Conservation (phyloP, 2,329 filamentous ascomycete genomes). For the Colletotrichum noveboracense region DNA sequence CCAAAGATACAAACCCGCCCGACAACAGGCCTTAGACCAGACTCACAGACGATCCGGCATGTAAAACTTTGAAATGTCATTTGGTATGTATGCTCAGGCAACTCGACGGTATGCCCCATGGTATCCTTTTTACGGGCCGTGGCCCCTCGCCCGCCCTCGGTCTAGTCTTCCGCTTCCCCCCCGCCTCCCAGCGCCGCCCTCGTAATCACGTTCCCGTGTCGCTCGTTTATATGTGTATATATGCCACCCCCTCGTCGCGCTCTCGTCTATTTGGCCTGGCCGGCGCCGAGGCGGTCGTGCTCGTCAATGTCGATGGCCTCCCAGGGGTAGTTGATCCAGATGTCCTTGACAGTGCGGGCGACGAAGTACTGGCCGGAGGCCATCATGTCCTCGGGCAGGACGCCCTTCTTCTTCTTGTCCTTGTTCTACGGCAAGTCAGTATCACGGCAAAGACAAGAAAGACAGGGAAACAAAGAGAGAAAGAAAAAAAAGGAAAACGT, state of each 20-base stretch:
- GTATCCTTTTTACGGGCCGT: slow-evolving; percentile 12
- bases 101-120: slow-evolving; percentile 11
- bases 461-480: too few relatives aligned
- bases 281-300: slow-evolving; percentile 76
- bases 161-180: not conserved
- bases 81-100: slow-evolving; percentile 16
- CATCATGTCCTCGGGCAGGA: slow-evolving; percentile 79
- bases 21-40: not conserved
- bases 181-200: not conserved
- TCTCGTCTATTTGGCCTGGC: slow-evolving; percentile 37
- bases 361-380: slow-evolving; percentile 78
- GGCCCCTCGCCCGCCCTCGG: not conserved
- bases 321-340: slow-evolving; percentile 99
- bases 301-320: slow-evolving; percentile 93
- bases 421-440: slow-evolving; percentile 68
- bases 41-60: not conserved
- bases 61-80: slow-evolving; percentile 12
- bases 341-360: slow-evolving; percentile 86
- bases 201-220: not conserved
- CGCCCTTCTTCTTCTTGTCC: slow-evolving; percentile 94
- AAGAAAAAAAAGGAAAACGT: slow-evolving; percentile 42
- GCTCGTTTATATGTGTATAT: not conserved
- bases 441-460: too few relatives aligned
- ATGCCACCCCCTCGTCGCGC: slow-evolving; percentile 18
- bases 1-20: not conserved